phyloP scores from a whole-genome alignment of 2,329 filamentous ascomycete species.

The Penicillium polonicum region DNA sequence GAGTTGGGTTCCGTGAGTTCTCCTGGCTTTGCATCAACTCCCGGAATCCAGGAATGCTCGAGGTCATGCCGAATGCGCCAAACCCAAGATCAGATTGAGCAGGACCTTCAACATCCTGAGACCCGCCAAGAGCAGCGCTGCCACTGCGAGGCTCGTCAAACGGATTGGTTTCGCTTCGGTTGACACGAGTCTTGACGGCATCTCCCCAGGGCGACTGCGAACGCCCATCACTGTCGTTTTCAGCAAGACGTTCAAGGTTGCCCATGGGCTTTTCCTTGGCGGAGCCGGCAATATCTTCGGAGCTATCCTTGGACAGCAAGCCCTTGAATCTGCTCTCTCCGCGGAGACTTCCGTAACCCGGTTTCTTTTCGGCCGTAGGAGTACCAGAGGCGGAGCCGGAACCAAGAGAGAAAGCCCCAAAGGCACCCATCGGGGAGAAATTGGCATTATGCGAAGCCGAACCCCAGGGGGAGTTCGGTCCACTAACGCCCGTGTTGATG shows the following conservation, averaged over 20 bases:
- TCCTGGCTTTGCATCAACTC: slow-evolving; percentile 59
- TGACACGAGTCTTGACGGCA: slow-evolving; percentile 46
- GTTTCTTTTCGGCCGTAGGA: slow-evolving; percentile 67
- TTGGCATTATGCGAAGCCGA: slow-evolving; percentile 60
- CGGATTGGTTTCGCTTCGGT: slow-evolving; percentile 51
- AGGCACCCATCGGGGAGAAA: slow-evolving; percentile 75
- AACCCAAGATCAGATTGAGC: slow-evolving; percentile 52
- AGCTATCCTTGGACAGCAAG: slow-evolving; percentile 73
- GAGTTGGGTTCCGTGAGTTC: slow-evolving; percentile 57
- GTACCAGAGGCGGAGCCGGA: slow-evolving; percentile 51
- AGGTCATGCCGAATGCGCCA: slow-evolving; percentile 60
- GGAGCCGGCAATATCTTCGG: slow-evolving; percentile 59
- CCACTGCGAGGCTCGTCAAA: slow-evolving; percentile 56
- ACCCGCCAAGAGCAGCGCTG: slow-evolving; percentile 69
- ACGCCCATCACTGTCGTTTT: slow-evolving; percentile 49
- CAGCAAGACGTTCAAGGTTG: slow-evolving; percentile 54
- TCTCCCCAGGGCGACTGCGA: slow-evolving; percentile 54
- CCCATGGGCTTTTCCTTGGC: slow-evolving; percentile 56
- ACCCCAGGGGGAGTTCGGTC: slow-evolving; percentile 58
- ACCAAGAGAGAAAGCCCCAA: slow-evolving; percentile 81
- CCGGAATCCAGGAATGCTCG: slow-evolving; percentile 57
- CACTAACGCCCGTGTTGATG: slow-evolving; percentile 50
- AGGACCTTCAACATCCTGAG: slow-evolving; percentile 60
- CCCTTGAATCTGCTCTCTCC: slow-evolving; percentile 85
- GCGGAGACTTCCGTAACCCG: slow-evolving; percentile 63